Base-by-base conservation (phyloP, 768 basidiomycete species). In the Mycena capillaripes region DNA sequence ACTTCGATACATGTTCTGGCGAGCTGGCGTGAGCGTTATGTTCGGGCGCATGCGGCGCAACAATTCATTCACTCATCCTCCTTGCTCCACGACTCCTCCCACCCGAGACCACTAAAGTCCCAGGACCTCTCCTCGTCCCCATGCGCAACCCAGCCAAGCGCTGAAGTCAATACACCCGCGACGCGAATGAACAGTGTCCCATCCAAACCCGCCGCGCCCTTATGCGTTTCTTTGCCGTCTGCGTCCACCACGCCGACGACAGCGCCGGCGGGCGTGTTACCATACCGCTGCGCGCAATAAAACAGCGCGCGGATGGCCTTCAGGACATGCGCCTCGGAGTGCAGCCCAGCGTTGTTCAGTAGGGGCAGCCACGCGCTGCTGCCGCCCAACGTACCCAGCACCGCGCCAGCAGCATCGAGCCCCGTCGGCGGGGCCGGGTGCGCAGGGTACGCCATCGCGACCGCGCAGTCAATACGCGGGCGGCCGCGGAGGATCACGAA, bases 141-240 rank as follows among this genome's bases (percentile, higher is more conserved):
- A 79, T 87, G 81, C 10, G 82, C 77, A 1, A 87, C 86, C 90
- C 90, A 91, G 0, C 90, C 89, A 73, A 91, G 78, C 16, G 81
- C 85, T 56, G 90, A 82, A 86, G 89, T 85, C 80, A 90, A 72
- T 27, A 89, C 83, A 1, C 90, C 90, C 6, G 90, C 90, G 21
- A 89, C 86, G 50, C 90, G 81, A 9, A 89, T 84, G 74, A 91
- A 91, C 29, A 91, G 66, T 2, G 89, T 87, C 6, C 90, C 90
- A 75, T 92, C 90, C 61, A 90, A 68, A 66, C 81, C 79, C 10
- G 78, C 77, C 27, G 83, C 84, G 2, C 88, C 89, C 34, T 70
- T 75, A 68, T 87, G 84, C 12, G 87, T 89, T 81, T 90, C 90
- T 42, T 78, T 78, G 7, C 57, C 34, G 7, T 81, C 79, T 71